Percentiles rank a stretch among this genome's conserved stretches.
These are phyloP conservation scores for Torulaspora indica DNA, from an alignment of 805 yeast species.

Conservation along the genomic window DNA sequence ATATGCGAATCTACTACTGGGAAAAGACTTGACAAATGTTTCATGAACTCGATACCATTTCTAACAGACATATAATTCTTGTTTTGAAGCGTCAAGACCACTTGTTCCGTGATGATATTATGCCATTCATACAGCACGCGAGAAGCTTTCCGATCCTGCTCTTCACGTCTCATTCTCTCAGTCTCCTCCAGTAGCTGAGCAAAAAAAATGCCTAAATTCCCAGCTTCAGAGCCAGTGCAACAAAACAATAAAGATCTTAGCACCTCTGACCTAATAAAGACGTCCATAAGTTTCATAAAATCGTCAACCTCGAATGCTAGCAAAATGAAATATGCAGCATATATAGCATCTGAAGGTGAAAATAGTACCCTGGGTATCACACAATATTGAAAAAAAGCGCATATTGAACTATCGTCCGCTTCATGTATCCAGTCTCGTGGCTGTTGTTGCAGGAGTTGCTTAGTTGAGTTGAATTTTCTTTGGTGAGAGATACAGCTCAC, in stretches of 20 bases:
- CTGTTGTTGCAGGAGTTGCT: conserved; percentile 8
- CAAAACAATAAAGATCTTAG: conserved; percentile 60
- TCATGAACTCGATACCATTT: conserved; percentile 73
- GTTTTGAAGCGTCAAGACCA: conserved; percentile 21
- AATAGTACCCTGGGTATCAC: conserved; percentile 70
- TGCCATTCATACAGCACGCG: conserved; percentile 52
- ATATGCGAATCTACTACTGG: conserved; percentile 70
- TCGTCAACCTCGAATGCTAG: conserved; percentile 43
- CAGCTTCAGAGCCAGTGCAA: conserved; percentile 72
- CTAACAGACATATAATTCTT: conserved; percentile 71
- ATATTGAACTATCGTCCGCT: conserved; percentile 23
- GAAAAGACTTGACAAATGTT: conserved; percentile 55
- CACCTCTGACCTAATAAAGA: conserved; percentile 45
- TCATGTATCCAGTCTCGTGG: conserved; percentile 16
- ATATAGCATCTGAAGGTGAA: conserved; percentile 80
- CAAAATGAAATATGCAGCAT: conserved; percentile 55
- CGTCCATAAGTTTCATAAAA: conserved; percentile 41
- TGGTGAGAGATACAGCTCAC: conserved; percentile 24
- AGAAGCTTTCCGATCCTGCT: conserved; percentile 31
- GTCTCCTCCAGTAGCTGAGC: conserved; percentile 48
- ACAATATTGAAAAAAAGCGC: conserved; percentile 54
- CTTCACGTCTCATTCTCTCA: conserved; percentile 43
- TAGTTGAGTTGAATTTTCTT: conserved; percentile 15
- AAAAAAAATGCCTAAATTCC: conserved; percentile 73
- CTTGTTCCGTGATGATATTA: conserved; percentile 38